A percentile compares a stretch with the other conserved stretches of the same genome.
Evolutionary conservation across 2,329 filamentous ascomycete genomes (phyloP).

Genomic region (Curvularia hawaiiensis): DNA sequence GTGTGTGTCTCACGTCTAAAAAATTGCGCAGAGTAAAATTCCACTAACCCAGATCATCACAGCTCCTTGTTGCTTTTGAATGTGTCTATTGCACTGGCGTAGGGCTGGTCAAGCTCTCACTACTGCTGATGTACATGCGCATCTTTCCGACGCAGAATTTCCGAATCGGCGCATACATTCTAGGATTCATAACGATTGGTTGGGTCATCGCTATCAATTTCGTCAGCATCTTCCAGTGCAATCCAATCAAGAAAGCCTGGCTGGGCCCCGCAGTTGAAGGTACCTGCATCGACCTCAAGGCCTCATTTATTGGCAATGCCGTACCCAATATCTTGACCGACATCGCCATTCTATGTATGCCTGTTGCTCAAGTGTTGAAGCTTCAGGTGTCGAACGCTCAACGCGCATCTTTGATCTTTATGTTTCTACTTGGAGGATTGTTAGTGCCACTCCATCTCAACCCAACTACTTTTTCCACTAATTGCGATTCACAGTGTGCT

Average conservation of each 20-base stretch:
- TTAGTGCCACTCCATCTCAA: constrained; percentile 24
- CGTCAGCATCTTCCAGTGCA: constrained; percentile 60
- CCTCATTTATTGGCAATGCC: constrained; percentile 58
- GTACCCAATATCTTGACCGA: constrained; percentile 56
- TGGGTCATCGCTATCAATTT: constrained; percentile 58
- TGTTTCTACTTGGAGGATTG: constrained; percentile 55
- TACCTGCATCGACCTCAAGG: constrained; percentile 57
- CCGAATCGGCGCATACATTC: constrained; percentile 49
- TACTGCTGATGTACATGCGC: constrained; percentile 60
- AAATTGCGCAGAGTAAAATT: neutral
- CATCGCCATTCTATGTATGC: constrained; percentile 53
- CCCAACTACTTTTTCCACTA: neutral
- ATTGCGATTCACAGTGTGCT: constrained; percentile 18
- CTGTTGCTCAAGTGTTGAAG: constrained; percentile 54
- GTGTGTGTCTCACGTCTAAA: neutral
- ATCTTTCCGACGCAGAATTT: constrained; percentile 57
- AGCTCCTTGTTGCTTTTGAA: constrained; percentile 56
- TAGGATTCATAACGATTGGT: constrained; percentile 52
- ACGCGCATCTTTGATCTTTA: constrained; percentile 53
- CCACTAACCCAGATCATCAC: neutral
- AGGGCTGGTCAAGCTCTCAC: constrained; percentile 57
- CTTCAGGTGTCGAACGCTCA: constrained; percentile 52
- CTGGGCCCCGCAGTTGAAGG: constrained; percentile 51
- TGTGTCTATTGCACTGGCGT: constrained; percentile 57
- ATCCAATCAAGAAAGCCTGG: constrained; percentile 57